Percentiles rank a stretch among this genome's conserved stretches.
phyloP scores from a whole-genome alignment of 2,329 filamentous ascomycete genomes.

The Fonsecaea erecta region DNA sequence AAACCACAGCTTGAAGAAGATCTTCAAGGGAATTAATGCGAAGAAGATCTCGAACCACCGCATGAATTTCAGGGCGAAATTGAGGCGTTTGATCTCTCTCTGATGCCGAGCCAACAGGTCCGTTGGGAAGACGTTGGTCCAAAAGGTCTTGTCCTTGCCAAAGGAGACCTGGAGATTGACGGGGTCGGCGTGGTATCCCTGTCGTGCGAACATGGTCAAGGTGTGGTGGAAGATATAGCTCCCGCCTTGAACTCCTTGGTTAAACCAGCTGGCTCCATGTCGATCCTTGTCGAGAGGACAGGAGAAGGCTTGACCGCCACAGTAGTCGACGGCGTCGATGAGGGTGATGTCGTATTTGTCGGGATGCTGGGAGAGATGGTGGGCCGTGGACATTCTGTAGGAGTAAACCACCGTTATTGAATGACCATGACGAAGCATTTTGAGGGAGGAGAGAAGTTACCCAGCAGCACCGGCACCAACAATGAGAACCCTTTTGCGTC shows the following conservation, averaged over 20 bases:
- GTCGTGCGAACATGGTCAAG: conserved; percentile 63
- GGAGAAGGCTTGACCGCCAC: conserved; percentile 65
- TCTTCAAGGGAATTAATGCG: conserved; percentile 63
- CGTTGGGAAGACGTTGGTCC: conserved; percentile 66
- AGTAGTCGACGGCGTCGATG: conserved; percentile 62
- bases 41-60: conserved; percentile 61
- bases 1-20: conserved; percentile 68
- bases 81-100: conserved; percentile 60
- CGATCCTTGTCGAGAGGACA: conserved; percentile 60
- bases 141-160: conserved; percentile 64
- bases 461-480: conserved; percentile 68
- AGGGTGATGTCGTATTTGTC: conserved; percentile 69
- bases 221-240: conserved; percentile 66
- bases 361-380: conserved; percentile 68
- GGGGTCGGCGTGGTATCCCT: conserved; percentile 61
- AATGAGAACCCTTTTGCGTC: conserved; percentile 58
- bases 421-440: not conserved
- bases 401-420: not conserved
- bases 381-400: conserved; percentile 48
- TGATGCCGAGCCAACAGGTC: conserved; percentile 60
- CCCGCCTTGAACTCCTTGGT: conserved; percentile 66
- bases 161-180: conserved; percentile 65
- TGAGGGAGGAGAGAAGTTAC: conserved; percentile 36
- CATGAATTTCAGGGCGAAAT: conserved; percentile 59
- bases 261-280: conserved; percentile 64